phyloP scores from a whole-genome alignment of 352 stramenopile species.

The Pythium guiyangense region DNA sequence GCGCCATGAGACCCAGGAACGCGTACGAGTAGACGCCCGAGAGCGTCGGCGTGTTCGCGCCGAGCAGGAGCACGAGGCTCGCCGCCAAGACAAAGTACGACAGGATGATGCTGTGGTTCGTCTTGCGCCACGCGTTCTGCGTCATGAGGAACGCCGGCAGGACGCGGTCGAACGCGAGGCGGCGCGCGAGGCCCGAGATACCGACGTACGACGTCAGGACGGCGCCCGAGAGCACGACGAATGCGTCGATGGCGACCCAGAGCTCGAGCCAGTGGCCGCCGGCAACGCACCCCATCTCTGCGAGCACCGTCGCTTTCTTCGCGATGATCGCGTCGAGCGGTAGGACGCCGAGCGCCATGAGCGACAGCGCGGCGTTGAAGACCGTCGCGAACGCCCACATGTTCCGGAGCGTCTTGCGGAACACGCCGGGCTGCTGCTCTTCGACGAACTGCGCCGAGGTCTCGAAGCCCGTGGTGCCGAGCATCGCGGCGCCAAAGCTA shows the following conservation, averaged over 20 bases:
- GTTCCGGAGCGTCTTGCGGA: constrained; percentile 68
- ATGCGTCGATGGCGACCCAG: constrained; percentile 75
- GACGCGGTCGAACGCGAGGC: constrained; percentile 67
- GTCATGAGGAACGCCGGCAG: constrained; percentile 45
- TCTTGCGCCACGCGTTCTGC: constrained; percentile 58
- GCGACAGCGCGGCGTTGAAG: constrained; percentile 78
- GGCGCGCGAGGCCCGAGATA: constrained; percentile 68
- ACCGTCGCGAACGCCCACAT: constrained; percentile 77
- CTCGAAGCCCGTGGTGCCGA: constrained; percentile 89
- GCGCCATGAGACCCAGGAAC: constrained; percentile 76
- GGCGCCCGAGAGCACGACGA: constrained; percentile 82
- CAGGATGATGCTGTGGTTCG: constrained; percentile 75
- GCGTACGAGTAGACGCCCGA: constrained; percentile 85
- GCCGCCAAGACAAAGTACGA: constrained; percentile 61
- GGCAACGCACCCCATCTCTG: constrained; percentile 40
- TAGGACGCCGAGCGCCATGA: constrained; percentile 65
- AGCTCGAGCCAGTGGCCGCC: constrained; percentile 36
- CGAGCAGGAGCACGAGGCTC: constrained; percentile 63
- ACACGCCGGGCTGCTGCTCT: constrained; percentile 72
- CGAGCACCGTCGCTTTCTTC: constrained; percentile 62
- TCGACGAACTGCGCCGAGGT: constrained; percentile 85
- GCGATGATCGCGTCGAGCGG: constrained; percentile 52
- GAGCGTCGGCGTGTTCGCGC: constrained; percentile 56
- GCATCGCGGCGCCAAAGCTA: constrained; percentile 68
- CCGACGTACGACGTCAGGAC: constrained; percentile 82